These are phyloP conservation scores for Lanmaoa pseudosensibilis DNA, from an alignment of 768 basidiomycete genomes.

Conservation along the genomic window DNA sequence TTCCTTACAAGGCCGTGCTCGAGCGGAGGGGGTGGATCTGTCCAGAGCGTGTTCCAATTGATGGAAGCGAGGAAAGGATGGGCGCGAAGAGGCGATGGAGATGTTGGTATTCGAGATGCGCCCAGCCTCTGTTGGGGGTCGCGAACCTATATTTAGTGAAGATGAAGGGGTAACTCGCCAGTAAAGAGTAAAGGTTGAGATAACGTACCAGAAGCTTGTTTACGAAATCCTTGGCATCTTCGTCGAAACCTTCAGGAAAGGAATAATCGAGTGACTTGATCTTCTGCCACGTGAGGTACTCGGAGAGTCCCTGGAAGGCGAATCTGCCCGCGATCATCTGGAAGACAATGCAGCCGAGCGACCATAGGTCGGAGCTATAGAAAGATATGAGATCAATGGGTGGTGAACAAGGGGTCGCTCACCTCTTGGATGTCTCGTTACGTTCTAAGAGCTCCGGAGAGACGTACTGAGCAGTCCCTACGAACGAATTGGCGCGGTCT, in stretches of 20 bases:
- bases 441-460: constrained; percentile 80
- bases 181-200: not conserved
- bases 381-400: not conserved
- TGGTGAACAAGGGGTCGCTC: constrained; percentile 9
- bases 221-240: constrained; percentile 78
- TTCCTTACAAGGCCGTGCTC: constrained; percentile 59
- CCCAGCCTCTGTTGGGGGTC: constrained; percentile 64
- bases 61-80: constrained; percentile 64
- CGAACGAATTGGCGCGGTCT: constrained; percentile 69
- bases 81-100: constrained; percentile 48
- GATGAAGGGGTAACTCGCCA: not conserved
- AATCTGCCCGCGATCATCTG: constrained; percentile 92
- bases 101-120: constrained; percentile 40
- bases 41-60: constrained; percentile 68
- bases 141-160: constrained; percentile 45
- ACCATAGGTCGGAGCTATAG: constrained; percentile 89
- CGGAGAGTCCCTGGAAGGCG: constrained; percentile 87
- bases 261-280: constrained; percentile 86
- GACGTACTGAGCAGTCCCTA: constrained; percentile 89
- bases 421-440: constrained; percentile 79
- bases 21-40: constrained; percentile 53
- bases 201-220: constrained; percentile 64
- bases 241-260: constrained; percentile 85
- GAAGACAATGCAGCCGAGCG: constrained; percentile 89
- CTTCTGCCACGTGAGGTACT: constrained; percentile 94